Base-by-base conservation (phyloP, 116 monocot species). In the Cymodocea nodosa region DNA sequence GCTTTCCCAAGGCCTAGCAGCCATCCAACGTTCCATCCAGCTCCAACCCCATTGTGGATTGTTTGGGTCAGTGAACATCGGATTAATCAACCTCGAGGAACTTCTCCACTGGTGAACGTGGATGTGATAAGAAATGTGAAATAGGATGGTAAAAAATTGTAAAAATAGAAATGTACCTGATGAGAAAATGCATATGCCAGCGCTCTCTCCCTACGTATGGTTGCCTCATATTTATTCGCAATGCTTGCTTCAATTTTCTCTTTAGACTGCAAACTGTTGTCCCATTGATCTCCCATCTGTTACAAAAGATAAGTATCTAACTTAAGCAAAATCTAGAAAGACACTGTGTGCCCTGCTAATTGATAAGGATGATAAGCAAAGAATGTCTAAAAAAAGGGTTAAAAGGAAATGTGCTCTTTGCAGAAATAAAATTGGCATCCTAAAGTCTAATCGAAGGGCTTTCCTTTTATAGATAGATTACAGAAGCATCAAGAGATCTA, bases 1-100 rank as follows among this genome's bases (percentile, higher is more conserved):
- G 44, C 40, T 88, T 67, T 91, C 91, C 79, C 82, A 84, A 44
- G 84, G 79, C 61, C 77, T 72, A 14, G 85, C 79, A 52, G 85
- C 83, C 79, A 88, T 85, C 93, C 93, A 93, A 24, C 93, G 88
- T 75, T 93, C 93, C 50, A 88, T 35, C 93, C 93, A 93, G 82
- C 89, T 93, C 93, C 93, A 93, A 15, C 93, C 93, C 93, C 93
- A 93, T 52, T 88, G 83, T 4, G 79, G 85, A 78, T 93, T 93
- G 77, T 64, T 83, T 4, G 81, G 83, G 49, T 93, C 85, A 52
- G 77, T 82, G 67, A 93, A 93, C 71, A 81, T 52, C 35, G 79
- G 79, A 54, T 73, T 85, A 23, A 61, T 71, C 15, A 81, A 71
- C 54, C 81, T 85, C 16, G 89, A 93, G 59, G 80, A 73, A 48